Conservation (phyloP, 192 early-diverging fungal genomes). For the Gryganskiella cystojenkinii region DNA sequence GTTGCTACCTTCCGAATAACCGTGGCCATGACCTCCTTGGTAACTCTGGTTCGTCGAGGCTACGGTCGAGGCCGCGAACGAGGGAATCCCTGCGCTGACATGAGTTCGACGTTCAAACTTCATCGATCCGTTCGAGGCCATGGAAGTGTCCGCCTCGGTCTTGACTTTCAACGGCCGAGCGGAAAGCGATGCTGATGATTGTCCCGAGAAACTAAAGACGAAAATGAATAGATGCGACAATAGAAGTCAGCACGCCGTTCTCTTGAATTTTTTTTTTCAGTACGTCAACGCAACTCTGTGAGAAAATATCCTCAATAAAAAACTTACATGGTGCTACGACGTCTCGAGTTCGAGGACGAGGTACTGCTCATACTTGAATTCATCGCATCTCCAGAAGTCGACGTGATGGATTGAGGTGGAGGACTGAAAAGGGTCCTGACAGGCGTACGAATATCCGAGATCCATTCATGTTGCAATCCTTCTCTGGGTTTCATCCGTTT, state of each 20-base stretch:
- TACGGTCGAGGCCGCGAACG: background rate
- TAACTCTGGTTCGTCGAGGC: conserved; percentile 26
- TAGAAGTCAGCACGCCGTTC: too few species aligned
- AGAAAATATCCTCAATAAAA: background rate
- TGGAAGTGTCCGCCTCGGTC: conserved; percentile 21
- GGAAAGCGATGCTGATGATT: conserved; percentile 15
- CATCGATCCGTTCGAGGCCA: conserved; percentile 31
- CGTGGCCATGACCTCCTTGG: conserved; percentile 15
- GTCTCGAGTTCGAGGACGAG: conserved; percentile 28
- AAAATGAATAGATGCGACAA: background rate
- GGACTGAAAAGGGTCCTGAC: conserved; percentile 50
- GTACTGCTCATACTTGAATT: conserved; percentile 29
- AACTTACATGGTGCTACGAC: conserved; percentile 40
- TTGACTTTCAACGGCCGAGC: conserved; percentile 43
- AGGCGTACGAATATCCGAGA: conserved; percentile 65
- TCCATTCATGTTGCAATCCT: conserved; percentile 88
- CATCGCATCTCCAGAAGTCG: conserved; percentile 2
- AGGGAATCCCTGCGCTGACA: conserved; percentile 4
- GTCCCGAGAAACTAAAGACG: conserved; percentile 28
- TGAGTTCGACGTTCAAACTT: conserved; percentile 12
- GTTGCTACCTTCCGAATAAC: background rate
- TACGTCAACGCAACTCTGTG: too few species aligned
- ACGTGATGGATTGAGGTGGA: background rate
- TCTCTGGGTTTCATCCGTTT: conserved; percentile 88
- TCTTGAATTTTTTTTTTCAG: too few species aligned